Conservation (phyloP, 495 filamentous ascomycete genomes). For the Oleoguttula mirabilis region DNA sequence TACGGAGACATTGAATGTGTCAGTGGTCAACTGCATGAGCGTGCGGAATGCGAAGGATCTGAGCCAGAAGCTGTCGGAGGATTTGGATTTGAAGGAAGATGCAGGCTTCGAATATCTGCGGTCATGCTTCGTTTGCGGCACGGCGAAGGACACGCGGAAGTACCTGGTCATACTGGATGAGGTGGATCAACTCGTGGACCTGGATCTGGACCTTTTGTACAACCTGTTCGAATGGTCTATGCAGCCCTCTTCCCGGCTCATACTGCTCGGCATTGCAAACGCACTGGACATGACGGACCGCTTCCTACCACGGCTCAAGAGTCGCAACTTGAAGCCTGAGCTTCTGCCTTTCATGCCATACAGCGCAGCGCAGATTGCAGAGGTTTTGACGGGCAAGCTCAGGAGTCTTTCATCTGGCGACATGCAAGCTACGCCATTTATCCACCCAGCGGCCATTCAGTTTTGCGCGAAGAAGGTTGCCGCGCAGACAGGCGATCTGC, state of each 20-base stretch:
- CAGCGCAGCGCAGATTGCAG: slow-evolving; percentile 74
- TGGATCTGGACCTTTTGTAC: slow-evolving; percentile 79
- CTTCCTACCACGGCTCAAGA: slow-evolving; percentile 85
- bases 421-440: slow-evolving; percentile 43
- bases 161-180: slow-evolving; percentile 85
- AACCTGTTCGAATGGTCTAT: slow-evolving; percentile 90
- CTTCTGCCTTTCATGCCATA: slow-evolving; percentile 91
- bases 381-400: slow-evolving; percentile 73
- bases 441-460: slow-evolving; percentile 86
- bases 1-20: slow-evolving; percentile 41
- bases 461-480: slow-evolving; percentile 90
- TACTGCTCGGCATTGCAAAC: slow-evolving; percentile 90
- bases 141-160: slow-evolving; percentile 23
- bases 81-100: slow-evolving; percentile 47
- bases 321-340: slow-evolving; percentile 76
- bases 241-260: slow-evolving; percentile 58
- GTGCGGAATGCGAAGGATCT: slow-evolving; percentile 75
- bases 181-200: slow-evolving; percentile 79
- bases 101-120: slow-evolving; percentile 11
- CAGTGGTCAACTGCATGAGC: slow-evolving; percentile 92
- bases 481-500: slow-evolving; percentile 82
- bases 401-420: slow-evolving; percentile 40
- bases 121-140: slow-evolving; percentile 6
- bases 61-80: slow-evolving; percentile 58
- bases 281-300: slow-evolving; percentile 91